Evolutionary conservation across 78 protist species (phyloP), one percentile per base, ranked within the genome.

Genomic region (Dictyostelium intermedium): DNA sequence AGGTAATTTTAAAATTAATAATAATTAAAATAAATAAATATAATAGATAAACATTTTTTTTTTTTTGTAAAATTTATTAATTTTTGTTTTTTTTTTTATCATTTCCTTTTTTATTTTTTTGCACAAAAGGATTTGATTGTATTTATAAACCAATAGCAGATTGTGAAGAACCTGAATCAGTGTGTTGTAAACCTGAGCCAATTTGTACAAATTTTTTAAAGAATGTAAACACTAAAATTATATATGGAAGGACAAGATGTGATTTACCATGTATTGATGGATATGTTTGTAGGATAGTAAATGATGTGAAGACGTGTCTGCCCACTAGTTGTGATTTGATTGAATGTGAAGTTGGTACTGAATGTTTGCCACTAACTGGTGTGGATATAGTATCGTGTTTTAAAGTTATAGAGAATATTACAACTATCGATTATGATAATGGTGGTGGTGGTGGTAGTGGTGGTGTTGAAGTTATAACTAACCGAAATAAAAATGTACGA

Each of bases 161-260:
- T 37, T 85, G 92, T 85, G 30, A 66, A 66, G 35, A n/a, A 11
- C 35, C n/a, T 56, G 92, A 50, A 8, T 34, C 79, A 47, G 34
- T 25, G 14, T 85, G 92, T 85, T 85, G 92, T 56, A 5, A 35
- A 10, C 76, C 92, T 3, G 27, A 20, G 1, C 92, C 92, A 7
- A 39, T 41, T 14, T 85, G 92, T 53, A 13, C 61, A 0, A 66
- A 66, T 66, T 66, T 66, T 25, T 11, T 25, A 66, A 66, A 66
- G 35, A 27, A 3, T 11, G 27, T 25, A 25, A 27, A 66, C 27
- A 27, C 8, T 25, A 30, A 41, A 78, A 9, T 27, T 43, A 11
- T 34, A 10, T 66, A 43, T 37, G 81, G 81, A 30, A 37, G 80
- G 41, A 35, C 16, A 13, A 0, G 25, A 25, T 85, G 92, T 53